These are phyloP conservation scores for Boechera divaricarpa DNA, from an alignment of 345 rosid genomes.

Conservation along the genomic window DNA sequence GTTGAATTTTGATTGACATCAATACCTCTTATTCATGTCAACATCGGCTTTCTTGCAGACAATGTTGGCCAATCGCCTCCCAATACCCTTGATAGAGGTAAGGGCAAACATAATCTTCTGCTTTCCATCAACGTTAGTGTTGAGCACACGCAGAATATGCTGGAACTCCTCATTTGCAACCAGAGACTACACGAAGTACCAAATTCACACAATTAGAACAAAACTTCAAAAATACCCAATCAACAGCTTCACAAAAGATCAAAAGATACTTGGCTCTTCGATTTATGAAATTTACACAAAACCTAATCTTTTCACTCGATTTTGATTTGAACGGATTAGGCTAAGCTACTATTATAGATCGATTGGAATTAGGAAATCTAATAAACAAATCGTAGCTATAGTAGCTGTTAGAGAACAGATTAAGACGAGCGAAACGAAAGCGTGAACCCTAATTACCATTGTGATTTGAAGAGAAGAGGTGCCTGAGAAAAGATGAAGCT, in stretches of 20 bases:
- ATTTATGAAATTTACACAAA: not conserved
- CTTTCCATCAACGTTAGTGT: slow-evolving; percentile 92
- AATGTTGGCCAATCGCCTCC: slow-evolving; percentile 83
- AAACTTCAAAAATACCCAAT: not conserved
- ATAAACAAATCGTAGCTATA: not conserved
- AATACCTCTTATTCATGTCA: slow-evolving; percentile 91
- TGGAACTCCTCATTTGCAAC: slow-evolving; percentile 91
- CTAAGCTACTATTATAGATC: not conserved
- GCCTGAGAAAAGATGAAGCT: slow-evolving; percentile 11
- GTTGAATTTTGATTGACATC: not conserved
- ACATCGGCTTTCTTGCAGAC: slow-evolving; percentile 98
- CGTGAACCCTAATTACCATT: slow-evolving; percentile 3
- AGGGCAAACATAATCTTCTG: slow-evolving; percentile 92
- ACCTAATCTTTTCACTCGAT: not conserved
- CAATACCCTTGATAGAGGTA: slow-evolving; percentile 94
- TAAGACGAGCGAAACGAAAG: not conserved
- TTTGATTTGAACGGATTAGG: not conserved
- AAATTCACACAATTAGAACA: not conserved
- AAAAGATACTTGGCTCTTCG: not conserved
- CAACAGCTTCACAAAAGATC: not conserved
- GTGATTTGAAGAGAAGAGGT: not conserved
- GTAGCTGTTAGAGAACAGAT: not conserved
- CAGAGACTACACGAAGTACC: slow-evolving; percentile 58
- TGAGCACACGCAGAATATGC: slow-evolving; percentile 93
- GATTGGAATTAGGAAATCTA: not conserved